A percentile compares a stretch with the other conserved stretches of the same genome.
Conservation (phyloP, 441 rosid species). For the Geranium incanum region DNA sequence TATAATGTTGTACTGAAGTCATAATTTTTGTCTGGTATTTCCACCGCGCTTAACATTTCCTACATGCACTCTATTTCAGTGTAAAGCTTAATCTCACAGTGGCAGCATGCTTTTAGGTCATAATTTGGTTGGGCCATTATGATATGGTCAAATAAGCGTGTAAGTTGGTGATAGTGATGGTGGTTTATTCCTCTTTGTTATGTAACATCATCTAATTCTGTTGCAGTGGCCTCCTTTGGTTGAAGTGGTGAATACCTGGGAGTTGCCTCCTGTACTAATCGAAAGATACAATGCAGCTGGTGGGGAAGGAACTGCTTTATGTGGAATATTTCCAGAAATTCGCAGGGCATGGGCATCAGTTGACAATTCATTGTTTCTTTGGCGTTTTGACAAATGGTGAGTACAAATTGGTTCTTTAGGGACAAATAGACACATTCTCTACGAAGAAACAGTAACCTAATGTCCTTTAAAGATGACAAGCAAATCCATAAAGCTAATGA, state of each 20-base stretch:
- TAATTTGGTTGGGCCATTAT: not conserved
- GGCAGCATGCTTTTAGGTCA: not conserved
- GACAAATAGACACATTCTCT: not conserved
- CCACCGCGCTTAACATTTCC: too few relatives aligned
- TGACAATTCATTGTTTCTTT: constrained; percentile 76
- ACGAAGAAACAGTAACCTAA: not conserved
- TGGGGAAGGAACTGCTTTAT: constrained; percentile 92
- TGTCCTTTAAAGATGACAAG: not conserved
- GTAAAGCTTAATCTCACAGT: not conserved
- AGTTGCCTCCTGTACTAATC: constrained; percentile 71
- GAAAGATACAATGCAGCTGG: constrained; percentile 91
- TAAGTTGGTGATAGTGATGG: not conserved
- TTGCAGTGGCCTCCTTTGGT: constrained; percentile 90
- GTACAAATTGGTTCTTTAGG: constrained; percentile 1
- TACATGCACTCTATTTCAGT: not conserved
- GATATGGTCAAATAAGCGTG: not conserved
- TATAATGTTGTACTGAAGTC: not conserved
- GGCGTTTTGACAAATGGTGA: constrained; percentile 96
- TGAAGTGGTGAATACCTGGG: constrained; percentile 79
- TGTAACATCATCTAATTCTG: constrained; percentile 15
- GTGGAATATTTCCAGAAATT: constrained; percentile 91
- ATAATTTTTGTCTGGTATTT: not conserved
- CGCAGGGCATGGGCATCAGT: constrained; percentile 96
- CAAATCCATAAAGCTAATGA: not conserved
- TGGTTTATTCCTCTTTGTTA: not conserved